These are phyloP conservation scores for Paulownia fortunei DNA, from an alignment of 257 asterid genomes.

Conservation along the genomic window DNA sequence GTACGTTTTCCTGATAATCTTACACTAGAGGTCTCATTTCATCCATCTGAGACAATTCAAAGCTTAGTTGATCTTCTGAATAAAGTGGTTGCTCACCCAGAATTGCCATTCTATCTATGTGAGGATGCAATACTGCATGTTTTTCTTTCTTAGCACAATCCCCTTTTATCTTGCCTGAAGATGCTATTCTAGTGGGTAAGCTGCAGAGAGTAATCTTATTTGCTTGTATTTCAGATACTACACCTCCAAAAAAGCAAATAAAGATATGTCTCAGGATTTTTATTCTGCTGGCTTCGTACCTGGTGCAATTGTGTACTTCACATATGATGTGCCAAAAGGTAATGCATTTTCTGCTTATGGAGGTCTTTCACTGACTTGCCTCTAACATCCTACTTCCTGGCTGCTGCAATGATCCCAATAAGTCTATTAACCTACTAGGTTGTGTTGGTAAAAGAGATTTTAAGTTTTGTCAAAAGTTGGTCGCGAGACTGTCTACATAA, in stretches of 20 bases:
- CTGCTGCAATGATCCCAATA: not conserved
- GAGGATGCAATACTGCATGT: slow-evolving; percentile 34
- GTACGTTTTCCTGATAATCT: slow-evolving; percentile 92
- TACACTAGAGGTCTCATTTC: slow-evolving; percentile 85
- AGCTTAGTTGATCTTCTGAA: slow-evolving; percentile 73
- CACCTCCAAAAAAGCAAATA: slow-evolving; percentile 92
- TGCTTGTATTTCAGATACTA: slow-evolving; percentile 64
- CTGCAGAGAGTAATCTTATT: slow-evolving; percentile 8
- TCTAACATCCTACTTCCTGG: not conserved
- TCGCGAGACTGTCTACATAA: too few relatives aligned
- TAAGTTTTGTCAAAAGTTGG: not conserved
- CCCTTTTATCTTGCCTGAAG: slow-evolving; percentile 13
- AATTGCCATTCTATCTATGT: slow-evolving; percentile 83
- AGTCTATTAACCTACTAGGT: not conserved
- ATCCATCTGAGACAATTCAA: slow-evolving; percentile 86
- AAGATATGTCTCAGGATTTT: slow-evolving; percentile 76
- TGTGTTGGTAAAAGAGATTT: not conserved
- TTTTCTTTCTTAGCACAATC: slow-evolving; percentile 2
- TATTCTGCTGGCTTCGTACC: slow-evolving; percentile 90
- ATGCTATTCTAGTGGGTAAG: slow-evolving; percentile 13
- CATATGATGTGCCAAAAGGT: slow-evolving; percentile 74
- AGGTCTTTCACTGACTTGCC: not conserved
- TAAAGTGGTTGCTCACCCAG: slow-evolving; percentile 72
- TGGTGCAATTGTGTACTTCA: slow-evolving; percentile 92
- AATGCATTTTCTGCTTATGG: slow-evolving; percentile 17